phyloP scores from a whole-genome alignment of 345 rosid genomes.

The Citrus reticulata region DNA sequence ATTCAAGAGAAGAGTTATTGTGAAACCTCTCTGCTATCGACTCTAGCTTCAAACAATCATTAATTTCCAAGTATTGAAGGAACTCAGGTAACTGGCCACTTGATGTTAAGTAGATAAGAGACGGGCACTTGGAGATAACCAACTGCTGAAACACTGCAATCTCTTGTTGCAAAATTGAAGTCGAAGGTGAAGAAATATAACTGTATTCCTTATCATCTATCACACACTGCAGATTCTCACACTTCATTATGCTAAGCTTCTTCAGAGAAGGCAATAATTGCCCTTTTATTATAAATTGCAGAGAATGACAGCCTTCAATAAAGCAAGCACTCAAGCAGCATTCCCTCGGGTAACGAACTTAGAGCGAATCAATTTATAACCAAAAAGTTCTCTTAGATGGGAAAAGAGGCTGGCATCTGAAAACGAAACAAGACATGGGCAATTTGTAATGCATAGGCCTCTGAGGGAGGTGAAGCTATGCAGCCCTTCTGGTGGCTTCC shows the following conservation, averaged over 20 bases:
- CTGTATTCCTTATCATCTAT: neutral
- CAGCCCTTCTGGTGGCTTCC: neutral
- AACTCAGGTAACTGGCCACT: neutral
- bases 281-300: neutral
- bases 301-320: neutral
- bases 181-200: neutral
- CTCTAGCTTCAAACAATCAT: constrained; percentile 5
- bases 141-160: constrained; percentile 6
- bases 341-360: neutral
- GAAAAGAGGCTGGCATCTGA: neutral
- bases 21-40: constrained; percentile 1
- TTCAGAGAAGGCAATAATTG: neutral
- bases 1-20: constrained; percentile 1
- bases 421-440: neutral
- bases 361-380: neutral
- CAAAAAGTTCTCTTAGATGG: no score
- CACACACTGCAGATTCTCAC: constrained; percentile 7
- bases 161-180: constrained; percentile 1
- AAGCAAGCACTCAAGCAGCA: neutral
- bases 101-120: constrained; percentile 7
- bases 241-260: neutral
- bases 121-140: neutral
- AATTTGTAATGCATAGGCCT: neutral
- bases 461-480: neutral
- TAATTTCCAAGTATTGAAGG: neutral